Evolutionary conservation across 306 rosid species (phyloP).

Genomic region (Luffa acutangula): DNA sequence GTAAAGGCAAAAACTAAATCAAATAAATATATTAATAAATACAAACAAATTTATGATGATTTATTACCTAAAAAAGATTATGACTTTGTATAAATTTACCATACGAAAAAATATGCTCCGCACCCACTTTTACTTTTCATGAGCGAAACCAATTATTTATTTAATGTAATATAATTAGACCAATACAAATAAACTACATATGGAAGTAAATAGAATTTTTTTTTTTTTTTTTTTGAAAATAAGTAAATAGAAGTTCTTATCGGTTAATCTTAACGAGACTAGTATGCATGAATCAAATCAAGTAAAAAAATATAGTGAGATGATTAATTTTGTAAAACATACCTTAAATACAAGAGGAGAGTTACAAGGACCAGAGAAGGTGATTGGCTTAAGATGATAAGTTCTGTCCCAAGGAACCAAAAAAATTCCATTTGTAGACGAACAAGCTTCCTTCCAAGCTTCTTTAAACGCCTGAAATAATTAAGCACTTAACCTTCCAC

Average conservation of each 20-base stretch:
- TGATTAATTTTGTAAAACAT: neutral
- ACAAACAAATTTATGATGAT: neutral
- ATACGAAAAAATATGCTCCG: neutral
- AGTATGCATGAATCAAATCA: neutral
- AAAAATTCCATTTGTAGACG: slow-evolving; percentile 27
- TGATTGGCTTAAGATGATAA: slow-evolving; percentile 53
- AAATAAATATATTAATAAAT: neutral
- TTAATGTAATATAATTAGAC: neutral
- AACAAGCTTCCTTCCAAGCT: slow-evolving; percentile 63
- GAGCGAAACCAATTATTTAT: neutral
- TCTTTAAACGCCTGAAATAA: slow-evolving; percentile 43
- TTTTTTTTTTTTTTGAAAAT: too few relatives aligned
- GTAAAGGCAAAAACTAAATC: neutral
- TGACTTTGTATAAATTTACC: neutral
- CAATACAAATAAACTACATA: neutral
- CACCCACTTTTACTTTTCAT: neutral
- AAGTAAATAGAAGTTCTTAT: neutral
- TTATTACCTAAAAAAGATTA: neutral
- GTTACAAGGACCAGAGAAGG: slow-evolving; percentile 65
- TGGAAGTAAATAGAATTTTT: neutral
- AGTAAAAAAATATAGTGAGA: neutral
- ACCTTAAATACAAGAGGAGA: slow-evolving; percentile 37
- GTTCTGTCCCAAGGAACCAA: slow-evolving; percentile 30
- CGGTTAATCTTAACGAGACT: neutral
- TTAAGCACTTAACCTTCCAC: neutral